Conservation (phyloP, 1,139 yeast genomes). For the Geotrichum citri-aurantii region DNA sequence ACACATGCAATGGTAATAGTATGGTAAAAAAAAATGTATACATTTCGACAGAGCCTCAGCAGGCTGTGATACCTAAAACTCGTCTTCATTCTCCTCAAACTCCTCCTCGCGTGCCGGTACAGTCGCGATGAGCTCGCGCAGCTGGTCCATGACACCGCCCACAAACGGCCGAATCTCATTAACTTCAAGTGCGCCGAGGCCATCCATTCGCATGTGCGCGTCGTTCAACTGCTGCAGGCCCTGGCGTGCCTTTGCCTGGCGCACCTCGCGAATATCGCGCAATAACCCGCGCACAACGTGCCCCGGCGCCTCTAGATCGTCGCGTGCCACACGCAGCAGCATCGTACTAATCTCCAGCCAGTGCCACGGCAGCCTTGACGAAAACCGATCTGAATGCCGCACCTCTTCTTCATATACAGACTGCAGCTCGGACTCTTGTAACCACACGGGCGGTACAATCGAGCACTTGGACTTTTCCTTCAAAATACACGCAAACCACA, state of each 20-base stretch:
- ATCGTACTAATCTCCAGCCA: constrained; percentile 82
- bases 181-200: constrained; percentile 74
- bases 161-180: constrained; percentile 85
- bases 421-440: constrained; percentile 52
- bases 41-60: background rate
- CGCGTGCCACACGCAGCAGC: constrained; percentile 59
- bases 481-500: constrained; percentile 82
- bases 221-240: constrained; percentile 79
- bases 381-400: constrained; percentile 51
- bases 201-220: constrained; percentile 75
- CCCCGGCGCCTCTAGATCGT: constrained; percentile 65
- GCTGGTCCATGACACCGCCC: constrained; percentile 68
- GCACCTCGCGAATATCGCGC: constrained; percentile 78
- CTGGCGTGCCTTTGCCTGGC: constrained; percentile 72
- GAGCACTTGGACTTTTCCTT: constrained; percentile 83
- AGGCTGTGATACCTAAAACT: constrained; percentile 4
- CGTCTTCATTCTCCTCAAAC: constrained; percentile 16
- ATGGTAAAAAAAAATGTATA: too few relatives aligned
- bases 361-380: constrained; percentile 64
- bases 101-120: constrained; percentile 33
- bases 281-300: constrained; percentile 60
- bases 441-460: constrained; percentile 84
- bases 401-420: constrained; percentile 65
- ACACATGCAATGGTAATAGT: background rate
- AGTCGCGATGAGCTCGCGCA: constrained; percentile 48